Evolutionary conservation across 495 filamentous ascomycete genomes (phyloP), one percentile per base, ranked within the genome.

Genomic region (Oidiodendron maius): DNA sequence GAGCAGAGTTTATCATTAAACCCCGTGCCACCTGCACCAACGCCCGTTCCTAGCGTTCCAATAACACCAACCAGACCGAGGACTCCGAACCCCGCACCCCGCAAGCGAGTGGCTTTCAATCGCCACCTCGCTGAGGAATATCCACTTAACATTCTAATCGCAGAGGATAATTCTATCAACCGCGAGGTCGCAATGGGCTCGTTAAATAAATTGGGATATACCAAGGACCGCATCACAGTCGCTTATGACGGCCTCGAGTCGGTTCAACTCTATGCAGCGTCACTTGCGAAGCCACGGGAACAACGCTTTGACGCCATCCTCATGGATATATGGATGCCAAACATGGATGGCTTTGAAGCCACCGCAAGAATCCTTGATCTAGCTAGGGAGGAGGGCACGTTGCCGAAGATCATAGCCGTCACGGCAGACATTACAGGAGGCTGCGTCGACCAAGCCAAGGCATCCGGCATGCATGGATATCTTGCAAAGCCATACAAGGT

Each of bases 241-340:
- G 86, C 87, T 3, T 78, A 81, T 50, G 83, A 91, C 57, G 86
- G 86, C 26, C 68, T 72, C 38, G 82, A 89, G 48, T 87, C 87
- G 0, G 84, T 91, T 2, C 72, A 77, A 16, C 72, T 83, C 23
- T 84, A 86, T 67, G 58, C 66, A 48, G 65, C 66, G 34, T 55
- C 59, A 3, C 38, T 53, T 0, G 8, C 12, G 25, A 45, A 20
- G 34, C 61, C 24, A 18, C 49, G 23, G 46, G 61, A 34, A 44
- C 56, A 45, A 55, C 67, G 51, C 4, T 78, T 89, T 50, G 78
- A 89, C 59, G 71, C 85, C 1, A 71, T 91, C 17, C 62, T 89
- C 22, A 91, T 91, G 87, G 86, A 91, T 62, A 72, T 91, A 4
- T 91, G 86, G 86, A 91, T 91, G 86, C 87, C 86, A 2, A 71